Base-by-base conservation (phyloP, 1,284 basidiomycete genomes). In the Psilocybe mexicana region DNA sequence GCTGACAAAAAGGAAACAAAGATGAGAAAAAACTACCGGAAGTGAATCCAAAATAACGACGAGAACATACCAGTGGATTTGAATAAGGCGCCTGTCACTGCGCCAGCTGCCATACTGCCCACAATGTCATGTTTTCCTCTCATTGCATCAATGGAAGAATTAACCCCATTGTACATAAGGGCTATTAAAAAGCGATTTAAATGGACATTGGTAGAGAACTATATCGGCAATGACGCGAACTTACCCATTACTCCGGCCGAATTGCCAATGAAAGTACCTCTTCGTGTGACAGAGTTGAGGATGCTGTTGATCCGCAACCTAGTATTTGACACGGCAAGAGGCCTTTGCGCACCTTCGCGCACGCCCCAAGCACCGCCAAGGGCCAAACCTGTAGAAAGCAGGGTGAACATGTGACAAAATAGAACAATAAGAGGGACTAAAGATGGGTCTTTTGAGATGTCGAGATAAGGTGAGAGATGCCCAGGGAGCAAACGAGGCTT, bases 181-280 rank as follows among this genome's bases (percentile, higher is more conserved):
- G 96, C 96, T 94, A 67, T 65, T 73, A 70, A 67, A 60, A 67
- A 61, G 61, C 49, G 43, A 63, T 60, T 67, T 68, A 43, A 67
- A 62, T 65, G 67, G 60, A 67, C 48, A 59, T 70, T 56, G 69
- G 62, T 57, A 43, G 58, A 50, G 56, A 65, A 54, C 58, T 55
- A 62, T 43, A 67, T 64, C 62, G 64, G 64, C 61, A 62, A 76
- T 74, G 75, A 72, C 68, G 70, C 71, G 67, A 67, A 80, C 82
- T 69, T 69, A 97, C 96, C 96, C 65, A 99, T 80, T 62, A 98
- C 93, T 74, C 97, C 97, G 71, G 96, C 93, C 70, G 94, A 98
- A 82, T 99, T 99, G 69, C 96, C 97, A 75, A 98, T 90, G 77
- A 98, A 98, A 53, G 92, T 96, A 45, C 97, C 97, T 77, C 97